These are phyloP conservation scores for Mrakia gelida DNA, from an alignment of 768 basidiomycete genomes.

Conservation along the genomic window DNA sequence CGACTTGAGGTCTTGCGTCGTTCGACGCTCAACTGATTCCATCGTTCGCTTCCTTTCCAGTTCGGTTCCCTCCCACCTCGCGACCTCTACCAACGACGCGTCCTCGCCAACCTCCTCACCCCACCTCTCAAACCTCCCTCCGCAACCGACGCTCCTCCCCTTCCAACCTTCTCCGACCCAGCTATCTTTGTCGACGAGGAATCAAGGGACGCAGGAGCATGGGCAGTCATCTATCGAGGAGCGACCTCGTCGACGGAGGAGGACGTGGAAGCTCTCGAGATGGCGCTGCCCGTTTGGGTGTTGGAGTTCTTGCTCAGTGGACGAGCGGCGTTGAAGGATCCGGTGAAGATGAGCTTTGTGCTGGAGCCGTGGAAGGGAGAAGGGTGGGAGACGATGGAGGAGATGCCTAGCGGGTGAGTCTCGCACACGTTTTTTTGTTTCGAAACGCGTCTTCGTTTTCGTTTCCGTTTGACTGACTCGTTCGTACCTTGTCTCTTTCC, in stretches of 20 bases:
- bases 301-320: slow-evolving; percentile 77
- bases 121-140: slow-evolving; percentile 57
- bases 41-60: background rate
- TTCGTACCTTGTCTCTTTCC: background rate
- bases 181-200: slow-evolving; percentile 78
- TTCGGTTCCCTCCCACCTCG: slow-evolving; percentile 3
- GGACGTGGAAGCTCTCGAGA: slow-evolving; percentile 61
- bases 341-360: slow-evolving; percentile 82
- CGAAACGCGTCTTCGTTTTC: background rate
- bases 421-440: no score
- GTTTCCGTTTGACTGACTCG: slow-evolving; percentile 13
- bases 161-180: slow-evolving; percentile 58
- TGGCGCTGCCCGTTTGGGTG: slow-evolving; percentile 79
- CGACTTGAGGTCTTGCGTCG: background rate
- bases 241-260: slow-evolving; percentile 57
- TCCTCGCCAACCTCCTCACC: slow-evolving; percentile 45
- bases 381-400: slow-evolving; percentile 60
- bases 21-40: background rate
- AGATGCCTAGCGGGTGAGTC: slow-evolving; percentile 78
- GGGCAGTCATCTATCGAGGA: slow-evolving; percentile 72
- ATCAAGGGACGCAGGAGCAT: slow-evolving; percentile 53
- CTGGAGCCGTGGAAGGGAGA: slow-evolving; percentile 70
- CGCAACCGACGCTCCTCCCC: slow-evolving; percentile 65
- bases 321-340: slow-evolving; percentile 48
- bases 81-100: slow-evolving; percentile 38